Conservation (phyloP, 116 monocot species). For the Papilionanthe hybrid region DNA sequence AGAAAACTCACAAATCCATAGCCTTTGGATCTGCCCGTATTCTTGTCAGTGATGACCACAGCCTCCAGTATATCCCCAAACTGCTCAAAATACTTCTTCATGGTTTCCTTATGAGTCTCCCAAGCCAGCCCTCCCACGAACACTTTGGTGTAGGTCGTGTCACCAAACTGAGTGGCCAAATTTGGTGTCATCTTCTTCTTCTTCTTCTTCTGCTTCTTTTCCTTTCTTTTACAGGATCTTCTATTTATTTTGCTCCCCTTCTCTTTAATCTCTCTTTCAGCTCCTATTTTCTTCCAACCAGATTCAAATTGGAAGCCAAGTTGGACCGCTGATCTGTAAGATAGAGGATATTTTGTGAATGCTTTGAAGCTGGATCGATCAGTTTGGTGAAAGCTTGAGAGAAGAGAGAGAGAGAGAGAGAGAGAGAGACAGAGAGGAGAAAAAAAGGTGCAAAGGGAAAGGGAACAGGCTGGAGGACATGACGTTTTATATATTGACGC, state of each 20-base stretch:
- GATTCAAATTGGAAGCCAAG: background rate
- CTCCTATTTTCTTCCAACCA: background rate
- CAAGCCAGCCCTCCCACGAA: slow-evolving; percentile 46
- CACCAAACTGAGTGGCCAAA: slow-evolving; percentile 59
- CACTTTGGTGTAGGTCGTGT: slow-evolving; percentile 91
- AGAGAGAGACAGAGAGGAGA: slow-evolving; percentile 12
- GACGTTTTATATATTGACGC: background rate
- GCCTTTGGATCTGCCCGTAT: slow-evolving; percentile 63
- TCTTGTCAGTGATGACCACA: slow-evolving; percentile 95
- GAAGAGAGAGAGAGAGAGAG: slow-evolving; percentile 12
- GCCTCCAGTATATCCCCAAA: slow-evolving; percentile 96
- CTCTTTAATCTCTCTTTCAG: background rate
- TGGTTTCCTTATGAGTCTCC: slow-evolving; percentile 72
- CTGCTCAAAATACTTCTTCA: slow-evolving; percentile 92
- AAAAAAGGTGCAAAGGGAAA: slow-evolving; percentile 30
- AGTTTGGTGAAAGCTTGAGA: background rate
- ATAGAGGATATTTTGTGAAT: too few species aligned
- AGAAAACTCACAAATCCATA: background rate
- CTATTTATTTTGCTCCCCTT: background rate
- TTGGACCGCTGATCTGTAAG: too few species aligned
- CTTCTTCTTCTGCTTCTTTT: background rate
- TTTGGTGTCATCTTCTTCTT: slow-evolving; percentile 42
- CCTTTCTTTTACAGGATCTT: too few species aligned
- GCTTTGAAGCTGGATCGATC: too few species aligned
- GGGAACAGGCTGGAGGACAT: slow-evolving; percentile 4